phyloP scores from a whole-genome alignment of 345 rosid species.

The Eucalyptus coolabah region DNA sequence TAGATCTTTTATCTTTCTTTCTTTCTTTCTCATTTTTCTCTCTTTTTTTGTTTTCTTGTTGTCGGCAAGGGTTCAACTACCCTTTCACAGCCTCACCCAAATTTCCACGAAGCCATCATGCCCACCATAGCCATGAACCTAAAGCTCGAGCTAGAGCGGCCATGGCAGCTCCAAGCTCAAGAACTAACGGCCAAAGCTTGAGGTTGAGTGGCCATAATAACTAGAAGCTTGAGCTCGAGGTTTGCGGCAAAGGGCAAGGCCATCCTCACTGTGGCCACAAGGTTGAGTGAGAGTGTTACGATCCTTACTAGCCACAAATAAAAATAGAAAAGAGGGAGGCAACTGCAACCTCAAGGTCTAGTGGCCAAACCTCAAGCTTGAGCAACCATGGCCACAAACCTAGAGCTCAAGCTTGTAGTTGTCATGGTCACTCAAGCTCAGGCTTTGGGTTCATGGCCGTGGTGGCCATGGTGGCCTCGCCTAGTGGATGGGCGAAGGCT shows the following conservation, averaged over 20 bases:
- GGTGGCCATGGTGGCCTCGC: not conserved
- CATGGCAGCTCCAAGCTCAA: not conserved
- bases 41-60: too few relatives aligned
- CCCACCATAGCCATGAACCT: not conserved
- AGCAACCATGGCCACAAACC: not conserved
- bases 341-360: not conserved
- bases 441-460: too few relatives aligned
- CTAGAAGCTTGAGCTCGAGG: not conserved
- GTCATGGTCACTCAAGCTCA: too few relatives aligned
- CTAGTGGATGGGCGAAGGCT: not conserved
- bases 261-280: not conserved
- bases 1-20: too few relatives aligned
- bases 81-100: not conserved
- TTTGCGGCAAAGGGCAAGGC: not conserved
- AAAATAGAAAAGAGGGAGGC: not conserved
- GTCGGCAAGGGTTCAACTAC: not conserved
- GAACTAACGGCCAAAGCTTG: not conserved
- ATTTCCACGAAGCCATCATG: rapidly evolving
- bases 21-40: too few relatives aligned
- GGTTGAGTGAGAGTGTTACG: not conserved
- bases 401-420: not conserved
- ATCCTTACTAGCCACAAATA: not conserved
- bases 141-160: not conserved
- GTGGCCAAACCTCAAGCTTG: not conserved
- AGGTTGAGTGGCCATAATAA: not conserved